These are phyloP conservation scores for Rhizomucor miehei DNA, from an alignment of 371 early-diverging fungal genomes.

Conservation along the genomic window DNA sequence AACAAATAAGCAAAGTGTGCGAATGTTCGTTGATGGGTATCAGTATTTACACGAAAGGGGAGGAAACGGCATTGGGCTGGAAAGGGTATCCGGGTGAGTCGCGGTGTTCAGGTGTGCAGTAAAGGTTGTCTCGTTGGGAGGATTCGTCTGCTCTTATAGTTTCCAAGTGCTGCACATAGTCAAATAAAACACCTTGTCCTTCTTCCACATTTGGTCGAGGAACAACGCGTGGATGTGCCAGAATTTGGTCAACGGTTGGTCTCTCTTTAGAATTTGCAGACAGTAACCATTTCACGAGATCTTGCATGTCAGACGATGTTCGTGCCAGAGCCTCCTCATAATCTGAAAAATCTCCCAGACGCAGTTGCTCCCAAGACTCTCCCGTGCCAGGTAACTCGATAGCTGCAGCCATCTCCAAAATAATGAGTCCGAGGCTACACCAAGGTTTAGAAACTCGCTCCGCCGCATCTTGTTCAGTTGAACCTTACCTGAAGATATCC, in stretches of 20 bases:
- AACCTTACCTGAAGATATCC: constrained; percentile 82
- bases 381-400: constrained; percentile 85
- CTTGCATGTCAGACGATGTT: constrained; percentile 9
- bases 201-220: no score
- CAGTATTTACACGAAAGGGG: no score
- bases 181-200: no score
- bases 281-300: constrained; percentile 12
- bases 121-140: no score
- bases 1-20: no score
- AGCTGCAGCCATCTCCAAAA: constrained; percentile 84
- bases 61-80: no score
- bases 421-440: constrained; percentile 82
- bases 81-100: no score
- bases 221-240: neutral
- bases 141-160: no score
- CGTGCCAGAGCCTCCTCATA: constrained; percentile 11
- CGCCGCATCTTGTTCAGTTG: neutral
- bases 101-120: no score
- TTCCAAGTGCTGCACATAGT: no score
- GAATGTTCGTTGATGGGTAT: no score
- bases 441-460: neutral
- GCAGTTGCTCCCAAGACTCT: constrained; percentile 79
- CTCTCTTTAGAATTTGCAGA: constrained; percentile 6
- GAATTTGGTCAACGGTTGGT: constrained; percentile 15
- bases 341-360: constrained; percentile 70